Evolutionary conservation across 2,329 filamentous ascomycete species (phyloP), one percentile per base, ranked within the genome.

Genomic region (Colletotrichum cuscutae): DNA sequence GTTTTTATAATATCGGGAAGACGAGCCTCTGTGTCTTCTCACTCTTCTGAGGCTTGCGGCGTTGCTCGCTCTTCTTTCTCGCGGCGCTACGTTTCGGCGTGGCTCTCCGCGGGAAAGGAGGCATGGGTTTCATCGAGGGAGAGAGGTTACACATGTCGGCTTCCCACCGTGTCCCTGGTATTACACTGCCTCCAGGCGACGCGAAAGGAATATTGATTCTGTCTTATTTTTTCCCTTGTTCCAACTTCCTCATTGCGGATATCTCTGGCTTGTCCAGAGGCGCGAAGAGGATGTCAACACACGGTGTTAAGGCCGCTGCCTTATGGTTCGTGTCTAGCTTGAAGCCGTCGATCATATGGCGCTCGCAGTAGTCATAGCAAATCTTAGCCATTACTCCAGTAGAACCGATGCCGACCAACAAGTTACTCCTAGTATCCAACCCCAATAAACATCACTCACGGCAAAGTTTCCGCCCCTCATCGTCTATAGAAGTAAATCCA

Each of bases 131-230:
- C 22, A n/a, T 13, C 46, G 59, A 22, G 59, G 37, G 5, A 42
- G 59, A 11, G 19, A 24, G 26, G 35, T 4, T 22, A 42, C 32
- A 61, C 26, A 49, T 15, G 59, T 30, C 59, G 24, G 28, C 24
- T 61, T 61, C 12, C 49, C 59, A 68, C 35, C 56, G 66, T 68
- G 66, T 65, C 52, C 61, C 67, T 65, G 30, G 30, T 65, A 59
- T 54, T 26, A 70, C 66, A 63, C 66, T 57, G 52, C 68, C 32
- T 70, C 62, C 54, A 60, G 49, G 35, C 37, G 57, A 68, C 52
- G 64, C 64, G 30, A 62, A 52, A 49, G 13, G 5, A 42, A 22
- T 3, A 49, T 8, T 3, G 8, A n/a, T n/a, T 9, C 7, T 22
- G 1, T 42, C 30, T 3, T 22, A 13, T 26, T 53, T 22, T 22